Percentiles rank a stretch among this genome's conserved stretches.
Evolutionary conservation across 768 basidiomycete species (phyloP).

Genomic region (Butyriboletus loyo): DNA sequence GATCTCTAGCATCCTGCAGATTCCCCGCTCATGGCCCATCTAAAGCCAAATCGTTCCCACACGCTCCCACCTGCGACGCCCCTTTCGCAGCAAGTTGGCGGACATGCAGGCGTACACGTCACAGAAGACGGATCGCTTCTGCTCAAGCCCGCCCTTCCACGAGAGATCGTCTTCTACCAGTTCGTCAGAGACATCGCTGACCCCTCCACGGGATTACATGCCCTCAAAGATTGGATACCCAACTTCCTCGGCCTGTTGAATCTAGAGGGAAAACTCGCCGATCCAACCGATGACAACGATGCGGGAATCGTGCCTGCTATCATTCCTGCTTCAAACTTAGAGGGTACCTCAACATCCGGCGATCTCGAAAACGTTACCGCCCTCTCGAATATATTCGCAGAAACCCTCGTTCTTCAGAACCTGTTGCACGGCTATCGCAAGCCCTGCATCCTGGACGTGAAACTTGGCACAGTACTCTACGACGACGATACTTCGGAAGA

Average conservation of each 20-base stretch:
- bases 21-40: too few species aligned
- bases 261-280: constrained; percentile 50
- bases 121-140: constrained; percentile 75
- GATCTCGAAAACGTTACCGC: not conserved
- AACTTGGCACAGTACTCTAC: constrained; percentile 89
- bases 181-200: constrained; percentile 35
- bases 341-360: constrained; percentile 42
- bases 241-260: constrained; percentile 76
- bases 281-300: constrained; percentile 6
- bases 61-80: constrained; percentile 29
- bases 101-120: constrained; percentile 70
- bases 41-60: constrained; percentile 9
- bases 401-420: constrained; percentile 87
- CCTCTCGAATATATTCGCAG: constrained; percentile 23
- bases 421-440: constrained; percentile 66
- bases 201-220: constrained; percentile 14
- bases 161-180: constrained; percentile 74
- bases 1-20: too few species aligned
- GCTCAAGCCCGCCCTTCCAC: constrained; percentile 68
- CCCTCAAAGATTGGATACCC: constrained; percentile 61
- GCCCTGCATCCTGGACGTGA: constrained; percentile 89
- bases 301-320: constrained; percentile 15
- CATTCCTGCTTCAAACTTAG: constrained; percentile 31
- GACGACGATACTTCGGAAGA: constrained; percentile 63
- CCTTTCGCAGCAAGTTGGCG: constrained; percentile 70